Percentiles rank a stretch among this genome's conserved stretches.
phyloP scores from a whole-genome alignment of 495 filamentous ascomycete genomes.

The Cudoniella acicularis region DNA sequence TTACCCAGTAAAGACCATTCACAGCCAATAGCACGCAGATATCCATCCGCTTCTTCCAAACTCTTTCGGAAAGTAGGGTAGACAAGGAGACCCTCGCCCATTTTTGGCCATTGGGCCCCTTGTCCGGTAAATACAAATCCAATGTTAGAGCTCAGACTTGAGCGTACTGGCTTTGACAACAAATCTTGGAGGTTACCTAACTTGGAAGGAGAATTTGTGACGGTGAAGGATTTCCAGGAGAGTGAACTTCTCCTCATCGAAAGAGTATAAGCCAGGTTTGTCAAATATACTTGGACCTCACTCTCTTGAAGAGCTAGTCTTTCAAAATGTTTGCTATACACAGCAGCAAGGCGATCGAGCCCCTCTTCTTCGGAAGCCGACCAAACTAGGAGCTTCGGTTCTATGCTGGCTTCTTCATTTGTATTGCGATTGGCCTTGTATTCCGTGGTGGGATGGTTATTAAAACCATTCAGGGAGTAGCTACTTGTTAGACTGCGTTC shows the following conservation, averaged over 20 bases:
- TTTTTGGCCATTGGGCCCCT: conserved; percentile 46
- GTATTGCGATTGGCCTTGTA: neutral
- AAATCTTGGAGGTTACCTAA: neutral
- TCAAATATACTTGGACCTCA: neutral
- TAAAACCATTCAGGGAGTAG: neutral
- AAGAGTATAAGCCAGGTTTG: neutral
- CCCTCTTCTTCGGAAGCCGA: neutral
- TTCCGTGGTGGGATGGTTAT: neutral
- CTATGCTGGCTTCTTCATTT: neutral
- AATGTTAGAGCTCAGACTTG: neutral
- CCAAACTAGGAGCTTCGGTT: neutral
- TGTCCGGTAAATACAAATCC: conserved; percentile 11
- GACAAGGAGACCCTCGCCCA: conserved; percentile 47
- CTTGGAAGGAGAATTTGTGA: no score
- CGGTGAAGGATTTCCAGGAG: no score
- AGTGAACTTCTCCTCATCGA: no score
- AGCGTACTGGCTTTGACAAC: neutral
- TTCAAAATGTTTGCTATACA: neutral
- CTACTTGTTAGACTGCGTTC: neutral
- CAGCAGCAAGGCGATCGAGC: neutral
- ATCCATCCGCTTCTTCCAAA: conserved; percentile 31
- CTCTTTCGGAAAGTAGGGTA: conserved; percentile 30
- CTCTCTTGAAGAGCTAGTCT: neutral
- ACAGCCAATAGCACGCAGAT: no score
- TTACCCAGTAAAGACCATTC: conserved; percentile 37